phyloP scores from a whole-genome alignment of 352 stramenopile species.

The Aphanomyces euteiches region DNA sequence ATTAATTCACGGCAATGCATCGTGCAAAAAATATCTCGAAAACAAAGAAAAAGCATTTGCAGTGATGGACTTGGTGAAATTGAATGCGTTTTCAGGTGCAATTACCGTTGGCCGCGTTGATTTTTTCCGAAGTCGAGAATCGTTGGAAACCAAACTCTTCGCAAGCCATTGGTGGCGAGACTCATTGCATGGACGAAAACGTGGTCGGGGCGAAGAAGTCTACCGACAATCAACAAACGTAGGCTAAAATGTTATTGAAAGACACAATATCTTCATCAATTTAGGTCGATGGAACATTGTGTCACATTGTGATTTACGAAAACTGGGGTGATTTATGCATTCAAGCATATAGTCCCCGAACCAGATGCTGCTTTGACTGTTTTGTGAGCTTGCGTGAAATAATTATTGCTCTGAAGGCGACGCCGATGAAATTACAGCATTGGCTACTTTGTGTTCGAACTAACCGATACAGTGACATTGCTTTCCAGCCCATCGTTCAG shows the following conservation, averaged over 20 bases:
- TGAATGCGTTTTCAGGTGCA: conserved; percentile 67
- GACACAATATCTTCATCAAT: neutral
- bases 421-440: conserved; percentile 50
- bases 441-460: conserved; percentile 69
- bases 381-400: conserved; percentile 38
- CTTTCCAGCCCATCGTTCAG: conserved; percentile 22
- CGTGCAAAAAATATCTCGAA: conserved; percentile 20
- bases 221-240: conserved; percentile 48
- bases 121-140: conserved; percentile 61
- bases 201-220: conserved; percentile 64
- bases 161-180: conserved; percentile 63
- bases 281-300: conserved; percentile 46
- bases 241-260: neutral
- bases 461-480: conserved; percentile 49
- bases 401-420: conserved; percentile 39
- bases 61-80: conserved; percentile 50
- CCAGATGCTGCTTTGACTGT: conserved; percentile 38
- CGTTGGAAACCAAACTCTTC: conserved; percentile 49
- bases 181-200: conserved; percentile 50
- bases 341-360: conserved; percentile 48
- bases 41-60: conserved; percentile 37
- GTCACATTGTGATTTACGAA: conserved; percentile 58
- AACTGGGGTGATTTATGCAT: conserved; percentile 75
- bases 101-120: conserved; percentile 65
- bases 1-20: conserved; percentile 13